Conservation (phyloP, 2,329 filamentous ascomycete genomes). For the Macrophomina phaseolina region DNA sequence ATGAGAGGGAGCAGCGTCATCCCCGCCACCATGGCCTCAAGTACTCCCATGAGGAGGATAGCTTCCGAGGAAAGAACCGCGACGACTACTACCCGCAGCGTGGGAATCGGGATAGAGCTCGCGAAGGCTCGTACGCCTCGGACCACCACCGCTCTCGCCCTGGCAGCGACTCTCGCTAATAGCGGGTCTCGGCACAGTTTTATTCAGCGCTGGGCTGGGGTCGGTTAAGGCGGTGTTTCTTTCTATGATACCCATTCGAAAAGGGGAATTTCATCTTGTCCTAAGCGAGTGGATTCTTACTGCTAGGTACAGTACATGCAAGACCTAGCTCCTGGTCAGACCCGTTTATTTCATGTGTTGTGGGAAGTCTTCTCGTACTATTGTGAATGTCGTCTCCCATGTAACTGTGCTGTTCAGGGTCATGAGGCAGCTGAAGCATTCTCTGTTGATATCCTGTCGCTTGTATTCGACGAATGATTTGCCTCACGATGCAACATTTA, state of each 20-base stretch:
- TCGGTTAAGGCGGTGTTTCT: neutral
- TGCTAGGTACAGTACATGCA: neutral
- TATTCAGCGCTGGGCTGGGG: neutral
- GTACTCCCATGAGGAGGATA: neutral
- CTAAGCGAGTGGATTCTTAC: neutral
- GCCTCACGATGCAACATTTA: no score
- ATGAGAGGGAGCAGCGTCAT: neutral
- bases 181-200: neutral
- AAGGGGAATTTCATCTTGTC: neutral
- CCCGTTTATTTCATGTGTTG: no score
- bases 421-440: no score
- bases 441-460: no score
- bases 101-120: neutral
- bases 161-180: conserved; percentile 1
- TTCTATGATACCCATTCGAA: conserved; percentile 11
- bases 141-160: neutral
- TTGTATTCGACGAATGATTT: no score
- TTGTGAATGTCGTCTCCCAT: no score
- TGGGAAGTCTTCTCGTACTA: no score
- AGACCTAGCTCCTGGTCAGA: neutral
- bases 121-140: neutral
- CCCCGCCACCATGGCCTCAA: neutral
- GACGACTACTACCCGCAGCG: neutral
- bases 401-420: no score
- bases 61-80: neutral